phyloP scores from a whole-genome alignment of 352 stramenopile species.

The Nothophytophthora sp. region DNA sequence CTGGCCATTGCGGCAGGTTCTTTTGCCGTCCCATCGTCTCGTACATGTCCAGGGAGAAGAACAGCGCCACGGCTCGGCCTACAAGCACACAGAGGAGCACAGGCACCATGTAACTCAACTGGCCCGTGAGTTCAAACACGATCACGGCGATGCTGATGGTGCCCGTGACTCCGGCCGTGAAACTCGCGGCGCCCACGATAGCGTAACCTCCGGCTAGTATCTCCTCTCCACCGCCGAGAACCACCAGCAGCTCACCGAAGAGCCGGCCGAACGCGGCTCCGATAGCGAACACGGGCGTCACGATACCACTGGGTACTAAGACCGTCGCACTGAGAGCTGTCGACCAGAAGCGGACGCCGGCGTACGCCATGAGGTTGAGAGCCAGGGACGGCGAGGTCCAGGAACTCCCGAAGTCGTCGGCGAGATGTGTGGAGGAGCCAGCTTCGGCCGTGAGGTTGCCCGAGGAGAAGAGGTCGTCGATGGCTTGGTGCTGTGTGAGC shows the following conservation, averaged over 20 bases:
- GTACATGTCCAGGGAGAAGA: constrained; percentile 85
- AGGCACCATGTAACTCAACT: constrained; percentile 83
- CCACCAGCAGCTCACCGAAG: constrained; percentile 76
- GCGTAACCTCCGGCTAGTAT: constrained; percentile 79
- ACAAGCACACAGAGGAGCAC: constrained; percentile 81
- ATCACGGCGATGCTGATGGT: constrained; percentile 89
- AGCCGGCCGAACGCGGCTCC: constrained; percentile 74
- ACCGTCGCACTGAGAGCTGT: constrained; percentile 80
- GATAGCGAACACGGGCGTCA: constrained; percentile 83
- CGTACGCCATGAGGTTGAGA: constrained; percentile 72
- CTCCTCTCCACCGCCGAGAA: constrained; percentile 49
- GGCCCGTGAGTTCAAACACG: constrained; percentile 86
- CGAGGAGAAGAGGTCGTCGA: constrained; percentile 88
- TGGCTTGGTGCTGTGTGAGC: constrained; percentile 70
- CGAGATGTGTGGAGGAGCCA: constrained; percentile 25
- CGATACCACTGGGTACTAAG: constrained; percentile 81
- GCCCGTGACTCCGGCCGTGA: constrained; percentile 89
- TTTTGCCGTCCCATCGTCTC: constrained; percentile 82
- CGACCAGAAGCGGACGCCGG: constrained; percentile 76
- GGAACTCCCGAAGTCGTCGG: constrained; percentile 42
- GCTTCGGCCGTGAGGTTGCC: constrained; percentile 47
- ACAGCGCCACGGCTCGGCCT: constrained; percentile 57
- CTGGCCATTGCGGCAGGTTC: constrained; percentile 79
- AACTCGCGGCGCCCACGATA: constrained; percentile 92
- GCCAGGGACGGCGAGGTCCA: constrained; percentile 66